Percentiles rank a stretch among this genome's conserved stretches.
phyloP scores from a whole-genome alignment of 164 flowering plant genomes.

The Echeveria elegans region DNA sequence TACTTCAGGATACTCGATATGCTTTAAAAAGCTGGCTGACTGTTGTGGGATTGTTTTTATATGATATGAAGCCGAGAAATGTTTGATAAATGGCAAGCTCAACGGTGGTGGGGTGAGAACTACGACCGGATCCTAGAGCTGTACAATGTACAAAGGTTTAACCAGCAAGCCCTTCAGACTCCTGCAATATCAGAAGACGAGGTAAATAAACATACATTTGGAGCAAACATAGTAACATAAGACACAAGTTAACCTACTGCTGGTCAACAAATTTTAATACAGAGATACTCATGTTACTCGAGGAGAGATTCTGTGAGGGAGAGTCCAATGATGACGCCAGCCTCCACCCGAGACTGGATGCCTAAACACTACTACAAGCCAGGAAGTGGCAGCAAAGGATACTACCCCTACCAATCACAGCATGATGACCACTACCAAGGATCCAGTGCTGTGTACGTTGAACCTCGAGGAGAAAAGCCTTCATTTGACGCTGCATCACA shows the following conservation, averaged over 20 bases:
- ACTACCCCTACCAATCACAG: constrained; percentile 24
- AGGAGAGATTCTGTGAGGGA: constrained; percentile 40
- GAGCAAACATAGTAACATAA: not conserved
- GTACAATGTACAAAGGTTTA: constrained; percentile 96
- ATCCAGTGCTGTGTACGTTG: constrained; percentile 24
- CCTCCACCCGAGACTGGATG: constrained; percentile 10
- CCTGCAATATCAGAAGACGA: constrained; percentile 86
- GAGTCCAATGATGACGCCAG: constrained; percentile 26
- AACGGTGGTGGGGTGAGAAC: constrained; percentile 99
- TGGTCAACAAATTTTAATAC: constrained; percentile 12
- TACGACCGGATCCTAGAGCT: constrained; percentile 90
- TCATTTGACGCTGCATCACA: constrained; percentile 64
- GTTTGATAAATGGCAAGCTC: constrained; percentile 96
- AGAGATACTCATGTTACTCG: constrained; percentile 74
- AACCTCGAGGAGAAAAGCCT: constrained; percentile 31
- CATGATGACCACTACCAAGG: no score
- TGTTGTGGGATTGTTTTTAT: not conserved
- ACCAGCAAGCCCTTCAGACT: constrained; percentile 73
- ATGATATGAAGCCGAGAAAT: constrained; percentile 75
- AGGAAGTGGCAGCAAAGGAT: constrained; percentile 28
- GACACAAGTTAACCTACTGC: not conserved
- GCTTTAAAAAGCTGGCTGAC: not conserved
- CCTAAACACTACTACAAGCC: constrained; percentile 43
- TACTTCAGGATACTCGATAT: not conserved
- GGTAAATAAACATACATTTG: constrained; percentile 26